Base-by-base conservation (phyloP, 495 filamentous ascomycete species). In the Lepraria neglecta region DNA sequence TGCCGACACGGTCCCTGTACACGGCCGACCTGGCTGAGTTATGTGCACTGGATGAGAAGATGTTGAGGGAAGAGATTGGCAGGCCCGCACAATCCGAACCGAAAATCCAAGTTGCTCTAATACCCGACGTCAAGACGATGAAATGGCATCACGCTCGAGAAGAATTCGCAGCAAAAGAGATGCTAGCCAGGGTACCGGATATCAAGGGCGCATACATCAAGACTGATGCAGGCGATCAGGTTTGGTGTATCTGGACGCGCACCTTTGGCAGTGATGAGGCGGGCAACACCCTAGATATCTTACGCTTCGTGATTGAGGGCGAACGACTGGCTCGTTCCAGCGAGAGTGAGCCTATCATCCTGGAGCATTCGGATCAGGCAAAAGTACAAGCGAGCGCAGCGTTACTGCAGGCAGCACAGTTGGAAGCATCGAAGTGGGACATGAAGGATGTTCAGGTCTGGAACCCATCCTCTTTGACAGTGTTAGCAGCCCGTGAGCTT, bases 101-200 rank as follows among this genome's bases (percentile, higher is more conserved):
- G 24, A 78, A 75, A 30, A 78, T 72, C 4, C 73, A 74, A 24
- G 80, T 94, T 3, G 88, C 91, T 0, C 74, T 96, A 15, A 60
- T 87, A 43, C 94, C 94, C 3, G 83, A 91, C 62, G 75, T 82
- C 54, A 81, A 88, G 31, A 82, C 86, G 11, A 80, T 92, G 66
- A 74, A 83, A 59, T 98, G 94, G 92, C 91, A 96, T 70, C 82
- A 91, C 71, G 80, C 83, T 31, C 82, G 94, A 42, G 92, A 97
- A 75, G 89, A 95, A 44, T 96, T 90, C 69, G 87, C 91, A 60
- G 79, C 77, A 2, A 73, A 80, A 48, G 78, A 80, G 53, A 67
- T 88, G 21, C 74, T 77, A 53, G 73, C 74, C 0, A 75, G 72
- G 38, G 73, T 72, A 0, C 89, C 91, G 0, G 53, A 69, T 0